These are phyloP conservation scores for Pseudonitzschia multiseries DNA, from an alignment of 108 stramenopile species.

Conservation along the genomic window DNA sequence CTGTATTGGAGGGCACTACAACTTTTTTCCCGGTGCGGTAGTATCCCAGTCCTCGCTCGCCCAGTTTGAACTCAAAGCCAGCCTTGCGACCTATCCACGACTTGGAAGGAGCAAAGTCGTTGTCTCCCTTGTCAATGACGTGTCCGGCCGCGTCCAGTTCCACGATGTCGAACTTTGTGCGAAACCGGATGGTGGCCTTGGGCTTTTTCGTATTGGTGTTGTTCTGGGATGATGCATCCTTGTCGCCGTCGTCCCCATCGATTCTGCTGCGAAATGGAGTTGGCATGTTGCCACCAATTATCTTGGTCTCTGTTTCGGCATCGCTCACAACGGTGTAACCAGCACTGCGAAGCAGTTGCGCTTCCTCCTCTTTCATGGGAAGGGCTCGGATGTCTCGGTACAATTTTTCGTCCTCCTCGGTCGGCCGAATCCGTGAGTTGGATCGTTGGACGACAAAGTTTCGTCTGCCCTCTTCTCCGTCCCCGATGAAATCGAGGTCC, in stretches of 20 bases:
- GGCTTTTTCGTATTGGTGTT: constrained; percentile 10
- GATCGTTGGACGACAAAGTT: constrained; percentile 11
- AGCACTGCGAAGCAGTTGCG: constrained; percentile 59
- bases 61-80: constrained; percentile 89
- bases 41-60: constrained; percentile 84
- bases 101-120: constrained; percentile 69
- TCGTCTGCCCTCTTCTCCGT: constrained; percentile 31
- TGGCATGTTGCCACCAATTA: constrained; percentile 69
- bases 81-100: constrained; percentile 77
- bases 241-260: constrained; percentile 7
- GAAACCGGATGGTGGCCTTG: constrained; percentile 59
- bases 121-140: constrained; percentile 85
- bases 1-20: constrained; percentile 79
- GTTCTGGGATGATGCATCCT: constrained; percentile 2
- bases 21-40: constrained; percentile 87
- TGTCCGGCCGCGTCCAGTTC: constrained; percentile 75
- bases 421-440: neutral
- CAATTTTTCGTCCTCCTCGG: constrained; percentile 3
- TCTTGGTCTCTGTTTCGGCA: constrained; percentile 56
- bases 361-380: constrained; percentile 58
- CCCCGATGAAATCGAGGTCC: constrained; percentile 50
- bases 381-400: constrained; percentile 41
- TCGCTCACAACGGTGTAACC: constrained; percentile 80
- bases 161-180: constrained; percentile 78
- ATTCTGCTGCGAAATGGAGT: constrained; percentile 56